Base-by-base conservation (phyloP, 495 filamentous ascomycete species). In the Hyaloscypha hepaticicola region DNA sequence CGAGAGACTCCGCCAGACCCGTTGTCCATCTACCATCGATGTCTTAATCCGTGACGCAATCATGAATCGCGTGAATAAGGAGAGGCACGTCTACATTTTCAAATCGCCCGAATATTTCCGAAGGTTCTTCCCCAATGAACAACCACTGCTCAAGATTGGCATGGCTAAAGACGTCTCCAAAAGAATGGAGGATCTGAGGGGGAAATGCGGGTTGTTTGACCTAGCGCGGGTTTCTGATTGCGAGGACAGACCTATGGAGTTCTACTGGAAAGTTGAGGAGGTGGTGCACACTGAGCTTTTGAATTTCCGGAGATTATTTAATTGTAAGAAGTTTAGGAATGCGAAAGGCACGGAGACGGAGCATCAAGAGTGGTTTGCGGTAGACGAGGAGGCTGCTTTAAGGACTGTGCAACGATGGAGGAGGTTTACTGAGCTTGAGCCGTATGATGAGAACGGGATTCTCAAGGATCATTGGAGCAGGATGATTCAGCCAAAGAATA, bases 281-380 rank as follows among this genome's bases (percentile, higher is more conserved):
- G n/a, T 63, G 19, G 60, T 56, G 34, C 60, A 63, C 27, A 26
- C 5, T 27, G 60, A 63, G 51, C 50, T 63, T 34, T 2, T 12
- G 24, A 55, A 63, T 22, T 56, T 55, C 26, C 25, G 24, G 28
- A 7, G 16, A 2, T 19, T 22, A 19, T 63, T 55, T 41, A 33
- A 41, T 12, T 63, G 60, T 29, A 41, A 41, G 48, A 62, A 62
- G 27, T 63, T 49, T 55, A 49, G 24, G 34, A 48, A 16, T 27
- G 14, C n/a, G 38, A 60, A 60, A n/a, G 38, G 33, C 22, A 14
- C 26, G 1, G 26, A 33, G 22, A 63, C 49, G 24, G 51, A 55
- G 25, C 60, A 63, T 24, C 26, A 48, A 12, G 60, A 63, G 51
- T 63, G 60, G 60, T 63, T 63, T 29, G 60, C 26, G 25, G 60